Conservation (phyloP, 2,329 filamentous ascomycete species). For the Nemania sp. region DNA sequence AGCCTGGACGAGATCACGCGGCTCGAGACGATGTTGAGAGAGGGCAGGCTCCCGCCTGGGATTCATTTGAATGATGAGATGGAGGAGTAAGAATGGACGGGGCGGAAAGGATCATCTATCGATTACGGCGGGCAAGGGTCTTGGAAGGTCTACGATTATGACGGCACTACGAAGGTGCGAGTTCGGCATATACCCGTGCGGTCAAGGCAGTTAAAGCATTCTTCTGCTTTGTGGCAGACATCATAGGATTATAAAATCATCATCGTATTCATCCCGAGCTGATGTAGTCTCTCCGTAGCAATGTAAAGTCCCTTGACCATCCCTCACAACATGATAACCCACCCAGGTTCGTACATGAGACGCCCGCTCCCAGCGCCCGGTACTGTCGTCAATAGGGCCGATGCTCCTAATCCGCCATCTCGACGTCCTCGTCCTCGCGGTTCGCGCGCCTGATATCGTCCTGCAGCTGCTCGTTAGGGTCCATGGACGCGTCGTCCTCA, state of each 20-base stretch:
- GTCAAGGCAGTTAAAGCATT: no score
- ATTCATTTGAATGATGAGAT: constrained; percentile 60
- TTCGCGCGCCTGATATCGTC: constrained; percentile 57
- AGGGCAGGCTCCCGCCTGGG: constrained; percentile 79
- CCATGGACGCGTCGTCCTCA: constrained; percentile 39
- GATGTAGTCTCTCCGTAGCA: no score
- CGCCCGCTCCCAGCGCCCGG: no score
- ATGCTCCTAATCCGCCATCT: constrained; percentile 58
- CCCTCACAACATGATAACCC: no score
- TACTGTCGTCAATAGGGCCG: not conserved
- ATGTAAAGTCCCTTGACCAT: no score
- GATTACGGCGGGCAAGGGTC: not conserved
- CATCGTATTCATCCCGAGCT: no score
- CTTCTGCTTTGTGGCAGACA: no score
- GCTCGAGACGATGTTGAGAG: constrained; percentile 88
- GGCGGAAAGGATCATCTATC: not conserved
- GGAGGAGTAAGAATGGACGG: constrained; percentile 59
- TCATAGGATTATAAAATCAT: no score
- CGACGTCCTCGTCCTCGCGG: constrained; percentile 51
- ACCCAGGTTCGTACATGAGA: no score
- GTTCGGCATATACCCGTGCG: no score
- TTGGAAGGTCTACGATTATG: not conserved
- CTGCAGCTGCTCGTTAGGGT: constrained; percentile 58
- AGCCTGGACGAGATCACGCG: constrained; percentile 87
- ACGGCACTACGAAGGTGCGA: no score